A percentile compares a stretch with the other conserved stretches of the same genome.
phyloP scores from a whole-genome alignment of 768 basidiomycete genomes.

The Hysterangium stoloniferum region DNA sequence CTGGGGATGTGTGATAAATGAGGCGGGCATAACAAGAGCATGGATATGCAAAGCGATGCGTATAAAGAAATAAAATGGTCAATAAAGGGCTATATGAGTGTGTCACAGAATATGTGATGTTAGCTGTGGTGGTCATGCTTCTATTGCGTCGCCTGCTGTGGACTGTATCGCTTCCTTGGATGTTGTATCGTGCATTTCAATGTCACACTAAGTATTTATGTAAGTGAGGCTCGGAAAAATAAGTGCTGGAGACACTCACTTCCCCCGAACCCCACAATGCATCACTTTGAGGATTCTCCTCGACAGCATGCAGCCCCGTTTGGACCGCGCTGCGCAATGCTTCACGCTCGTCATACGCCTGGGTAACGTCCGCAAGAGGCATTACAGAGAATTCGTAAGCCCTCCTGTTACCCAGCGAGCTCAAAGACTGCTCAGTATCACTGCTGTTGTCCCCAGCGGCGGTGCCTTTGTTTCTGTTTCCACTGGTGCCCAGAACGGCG shows the following conservation, averaged over 20 bases:
- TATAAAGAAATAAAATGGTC: constrained; percentile 1
- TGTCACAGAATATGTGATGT: constrained; percentile 3
- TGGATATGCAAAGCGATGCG: constrained; percentile 6
- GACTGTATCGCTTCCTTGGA: constrained; percentile 3
- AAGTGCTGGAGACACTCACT: background rate
- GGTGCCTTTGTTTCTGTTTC: background rate
- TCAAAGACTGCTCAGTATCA: constrained; percentile 2
- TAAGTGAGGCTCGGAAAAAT: background rate
- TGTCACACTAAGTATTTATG: background rate
- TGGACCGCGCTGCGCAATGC: background rate
- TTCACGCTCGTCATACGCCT: constrained; percentile 13
- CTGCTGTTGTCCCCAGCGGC: background rate
- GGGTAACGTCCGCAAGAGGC: constrained; percentile 16
- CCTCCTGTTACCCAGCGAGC: constrained; percentile 7
- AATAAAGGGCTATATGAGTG: no score
- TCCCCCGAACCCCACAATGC: background rate
- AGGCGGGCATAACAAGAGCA: constrained; percentile 5
- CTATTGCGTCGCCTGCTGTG: background rate
- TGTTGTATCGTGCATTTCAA: background rate
- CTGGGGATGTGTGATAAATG: background rate
- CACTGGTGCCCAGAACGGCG: background rate
- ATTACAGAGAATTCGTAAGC: constrained; percentile 14
- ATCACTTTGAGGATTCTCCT: background rate
- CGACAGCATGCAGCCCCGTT: background rate
- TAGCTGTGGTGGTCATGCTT: constrained; percentile 2